Evolutionary conservation across 1,284 basidiomycete genomes (phyloP).

Genomic region (Uromyces viciae-fabae): DNA sequence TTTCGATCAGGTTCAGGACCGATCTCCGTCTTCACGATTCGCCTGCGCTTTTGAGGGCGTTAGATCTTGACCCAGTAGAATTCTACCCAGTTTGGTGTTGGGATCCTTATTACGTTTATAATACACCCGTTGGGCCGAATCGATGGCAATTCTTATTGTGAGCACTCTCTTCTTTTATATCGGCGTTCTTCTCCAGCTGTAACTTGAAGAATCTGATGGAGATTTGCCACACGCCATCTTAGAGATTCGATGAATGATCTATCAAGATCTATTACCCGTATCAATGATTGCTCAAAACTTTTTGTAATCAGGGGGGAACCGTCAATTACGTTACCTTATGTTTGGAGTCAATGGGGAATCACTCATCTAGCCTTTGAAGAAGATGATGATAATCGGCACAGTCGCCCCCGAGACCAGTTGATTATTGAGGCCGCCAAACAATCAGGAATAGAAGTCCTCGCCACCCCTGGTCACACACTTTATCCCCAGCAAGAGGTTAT

Average conservation of each 20-base stretch:
- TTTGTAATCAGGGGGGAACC: conserved; percentile 60
- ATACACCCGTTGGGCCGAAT: conserved; percentile 59
- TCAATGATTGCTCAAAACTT: conserved; percentile 57
- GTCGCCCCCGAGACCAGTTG: conserved; percentile 49
- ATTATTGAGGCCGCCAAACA: conserved; percentile 52
- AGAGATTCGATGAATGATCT: conserved; percentile 50
- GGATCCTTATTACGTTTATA: conserved; percentile 57
- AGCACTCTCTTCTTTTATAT: background rate
- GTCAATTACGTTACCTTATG: conserved; percentile 56
- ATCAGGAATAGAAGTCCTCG: conserved; percentile 54
- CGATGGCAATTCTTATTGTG: conserved; percentile 60
- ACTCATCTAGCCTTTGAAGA: conserved; percentile 59
- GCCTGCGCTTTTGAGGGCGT: conserved; percentile 58
- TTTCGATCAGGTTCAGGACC: conserved; percentile 57
- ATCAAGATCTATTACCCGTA: conserved; percentile 55
- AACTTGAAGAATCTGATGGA: background rate
- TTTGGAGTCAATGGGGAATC: conserved; percentile 59
- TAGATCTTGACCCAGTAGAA: conserved; percentile 56
- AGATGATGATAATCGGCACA: conserved; percentile 51
- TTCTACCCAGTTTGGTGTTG: conserved; percentile 58
- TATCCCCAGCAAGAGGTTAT: conserved; percentile 53
- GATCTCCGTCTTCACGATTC: conserved; percentile 61
- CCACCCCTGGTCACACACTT: conserved; percentile 56
- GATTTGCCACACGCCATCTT: background rate
- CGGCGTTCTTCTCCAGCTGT: too few relatives aligned